Conservation (phyloP, 208 protist species). For the Leishmania tarentolae region DNA sequence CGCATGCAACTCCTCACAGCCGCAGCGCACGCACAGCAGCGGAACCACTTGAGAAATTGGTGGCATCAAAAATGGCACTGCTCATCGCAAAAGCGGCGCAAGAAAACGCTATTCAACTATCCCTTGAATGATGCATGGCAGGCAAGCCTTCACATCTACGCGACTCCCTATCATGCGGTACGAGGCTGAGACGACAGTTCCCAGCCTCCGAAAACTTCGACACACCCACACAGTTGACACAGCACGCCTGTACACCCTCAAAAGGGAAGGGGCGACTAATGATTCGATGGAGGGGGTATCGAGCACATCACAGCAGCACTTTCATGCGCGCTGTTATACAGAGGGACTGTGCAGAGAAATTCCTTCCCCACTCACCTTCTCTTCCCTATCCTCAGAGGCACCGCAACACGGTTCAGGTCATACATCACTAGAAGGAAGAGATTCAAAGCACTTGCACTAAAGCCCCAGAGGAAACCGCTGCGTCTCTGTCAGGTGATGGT, state of each 20-base stretch:
- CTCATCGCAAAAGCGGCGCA: neutral
- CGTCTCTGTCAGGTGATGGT: neutral
- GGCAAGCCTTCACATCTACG: neutral
- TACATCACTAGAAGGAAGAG: neutral
- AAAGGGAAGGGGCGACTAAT: too few species aligned
- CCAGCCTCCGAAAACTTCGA: neutral
- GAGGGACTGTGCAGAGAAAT: too few species aligned
- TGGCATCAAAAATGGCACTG: neutral
- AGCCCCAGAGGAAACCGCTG: neutral
- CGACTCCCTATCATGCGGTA: neutral
- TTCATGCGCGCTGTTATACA: too few species aligned
- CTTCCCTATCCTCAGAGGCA: neutral
- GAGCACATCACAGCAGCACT: too few species aligned
- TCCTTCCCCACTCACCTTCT: neutral
- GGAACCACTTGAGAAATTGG: neutral
- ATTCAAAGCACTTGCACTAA: neutral
- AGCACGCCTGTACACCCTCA: too few species aligned
- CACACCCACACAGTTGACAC: too few species aligned
- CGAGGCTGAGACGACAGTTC: neutral
- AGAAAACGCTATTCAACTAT: neutral
- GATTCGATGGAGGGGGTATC: too few species aligned
- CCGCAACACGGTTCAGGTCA: neutral
- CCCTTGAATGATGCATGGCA: neutral
- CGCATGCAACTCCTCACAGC: neutral
- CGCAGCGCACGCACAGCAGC: neutral